These are phyloP conservation scores for Cornus suecica DNA, from an alignment of 148 eudicot genomes.

Conservation along the genomic window DNA sequence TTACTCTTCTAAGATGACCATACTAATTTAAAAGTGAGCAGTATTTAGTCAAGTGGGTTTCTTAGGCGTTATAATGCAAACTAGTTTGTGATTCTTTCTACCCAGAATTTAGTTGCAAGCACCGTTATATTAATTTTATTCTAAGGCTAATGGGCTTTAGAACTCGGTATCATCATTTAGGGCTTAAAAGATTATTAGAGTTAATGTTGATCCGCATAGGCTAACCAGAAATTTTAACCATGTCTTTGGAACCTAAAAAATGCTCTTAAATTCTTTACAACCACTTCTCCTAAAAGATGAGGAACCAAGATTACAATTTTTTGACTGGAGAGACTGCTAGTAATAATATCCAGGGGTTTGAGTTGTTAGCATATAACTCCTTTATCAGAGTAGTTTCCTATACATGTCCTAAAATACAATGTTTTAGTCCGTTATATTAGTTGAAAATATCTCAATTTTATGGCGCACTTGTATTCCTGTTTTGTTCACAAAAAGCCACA, in stretches of 20 bases:
- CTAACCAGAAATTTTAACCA: not conserved
- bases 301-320: not conserved
- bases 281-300: not conserved
- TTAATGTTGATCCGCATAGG: not conserved
- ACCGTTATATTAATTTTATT: not conserved
- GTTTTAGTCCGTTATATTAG: not conserved
- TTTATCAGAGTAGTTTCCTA: not conserved
- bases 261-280: not conserved
- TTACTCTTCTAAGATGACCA: not conserved
- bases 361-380: not conserved
- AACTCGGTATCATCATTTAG: not conserved
- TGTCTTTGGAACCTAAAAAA: not conserved
- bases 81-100: not conserved
- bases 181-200: not conserved
- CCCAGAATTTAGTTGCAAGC: not conserved
- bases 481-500: no score
- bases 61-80: not conserved
- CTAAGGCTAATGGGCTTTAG: not conserved
- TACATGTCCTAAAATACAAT: not conserved
- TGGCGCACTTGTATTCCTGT: no score
- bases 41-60: not conserved
- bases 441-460: not conserved
- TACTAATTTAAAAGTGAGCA: not conserved
- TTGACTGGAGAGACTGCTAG: not conserved
- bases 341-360: no score